Conservation (phyloP, 2,329 filamentous ascomycete genomes). For the Rosellinia necatrix region DNA sequence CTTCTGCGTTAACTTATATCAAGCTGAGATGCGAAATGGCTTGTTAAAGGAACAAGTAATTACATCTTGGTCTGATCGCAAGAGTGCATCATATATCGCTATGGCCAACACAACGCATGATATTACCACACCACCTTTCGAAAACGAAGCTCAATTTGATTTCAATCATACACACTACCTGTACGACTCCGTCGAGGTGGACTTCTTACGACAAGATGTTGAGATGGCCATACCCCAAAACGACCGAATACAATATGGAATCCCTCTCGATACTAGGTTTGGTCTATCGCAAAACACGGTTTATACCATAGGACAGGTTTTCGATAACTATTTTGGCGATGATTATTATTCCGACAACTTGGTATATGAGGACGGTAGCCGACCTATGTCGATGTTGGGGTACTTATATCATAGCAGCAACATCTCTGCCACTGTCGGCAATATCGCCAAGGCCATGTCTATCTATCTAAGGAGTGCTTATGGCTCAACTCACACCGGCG, state of each 20-base stretch:
- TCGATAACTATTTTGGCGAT: too few relatives aligned
- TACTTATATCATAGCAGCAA: not conserved
- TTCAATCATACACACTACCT: too few relatives aligned
- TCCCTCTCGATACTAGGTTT: too few relatives aligned
- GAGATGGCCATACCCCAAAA: too few relatives aligned
- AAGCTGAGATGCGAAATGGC: constrained; percentile 7
- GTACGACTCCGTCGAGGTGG: too few relatives aligned
- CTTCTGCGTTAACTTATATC: constrained; percentile 30
- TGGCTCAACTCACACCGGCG: not conserved
- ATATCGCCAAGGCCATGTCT: not conserved
- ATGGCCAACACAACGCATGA: not conserved
- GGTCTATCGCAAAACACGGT: too few relatives aligned
- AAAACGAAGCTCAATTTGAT: not conserved
- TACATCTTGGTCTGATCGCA: constrained; percentile 1
- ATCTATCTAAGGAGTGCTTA: not conserved
- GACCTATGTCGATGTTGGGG: too few relatives aligned
- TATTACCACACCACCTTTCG: not conserved
- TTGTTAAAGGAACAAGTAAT: not conserved
- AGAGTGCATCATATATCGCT: not conserved
- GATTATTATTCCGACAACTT: too few relatives aligned
- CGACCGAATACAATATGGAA: too few relatives aligned
- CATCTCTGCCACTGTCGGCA: not conserved
- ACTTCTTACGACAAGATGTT: too few relatives aligned
- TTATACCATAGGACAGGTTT: too few relatives aligned
- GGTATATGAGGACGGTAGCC: too few relatives aligned